Percentiles rank a stretch among this genome's conserved stretches.
Conservation (phyloP, 768 basidiomycete genomes). For the Heimioporus sp. region DNA sequence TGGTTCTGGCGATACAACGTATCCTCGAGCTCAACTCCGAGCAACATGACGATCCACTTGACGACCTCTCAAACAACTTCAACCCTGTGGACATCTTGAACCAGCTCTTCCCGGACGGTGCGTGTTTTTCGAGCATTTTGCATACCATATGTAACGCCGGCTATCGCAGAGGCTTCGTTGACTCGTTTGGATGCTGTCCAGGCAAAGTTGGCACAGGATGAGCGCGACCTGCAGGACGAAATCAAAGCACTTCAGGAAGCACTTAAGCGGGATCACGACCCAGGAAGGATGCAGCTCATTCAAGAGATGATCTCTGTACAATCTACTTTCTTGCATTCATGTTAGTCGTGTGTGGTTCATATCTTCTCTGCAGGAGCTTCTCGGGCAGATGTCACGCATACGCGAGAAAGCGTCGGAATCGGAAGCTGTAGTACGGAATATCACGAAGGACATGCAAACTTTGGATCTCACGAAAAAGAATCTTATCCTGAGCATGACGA, state of each 20-base stretch:
- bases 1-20: conserved; percentile 68
- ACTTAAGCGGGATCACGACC: conserved; percentile 76
- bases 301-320: conserved; percentile 95
- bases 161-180: conserved; percentile 66
- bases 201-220: conserved; percentile 63
- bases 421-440: conserved; percentile 91
- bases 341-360: conserved; percentile 1
- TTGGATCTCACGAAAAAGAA: conserved; percentile 94
- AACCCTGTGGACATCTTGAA: conserved; percentile 52
- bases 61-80: conserved; percentile 57
- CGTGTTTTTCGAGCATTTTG: conserved; percentile 18
- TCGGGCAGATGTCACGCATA: conserved; percentile 94
- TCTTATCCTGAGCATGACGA: conserved; percentile 85
- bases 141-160: not conserved
- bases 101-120: conserved; percentile 78
- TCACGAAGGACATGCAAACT: conserved; percentile 95
- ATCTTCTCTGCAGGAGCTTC: conserved; percentile 62
- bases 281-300: conserved; percentile 83
- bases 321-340: not conserved
- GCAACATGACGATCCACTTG: conserved; percentile 50
- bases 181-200: conserved; percentile 71
- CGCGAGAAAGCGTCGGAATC: conserved; percentile 96
- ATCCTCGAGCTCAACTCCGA: conserved; percentile 55
- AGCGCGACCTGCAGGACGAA: conserved; percentile 67
- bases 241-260: conserved; percentile 66